Evolutionary conservation across 345 rosid species (phyloP).

Genomic region (Eucalyptus lansdowneana): DNA sequence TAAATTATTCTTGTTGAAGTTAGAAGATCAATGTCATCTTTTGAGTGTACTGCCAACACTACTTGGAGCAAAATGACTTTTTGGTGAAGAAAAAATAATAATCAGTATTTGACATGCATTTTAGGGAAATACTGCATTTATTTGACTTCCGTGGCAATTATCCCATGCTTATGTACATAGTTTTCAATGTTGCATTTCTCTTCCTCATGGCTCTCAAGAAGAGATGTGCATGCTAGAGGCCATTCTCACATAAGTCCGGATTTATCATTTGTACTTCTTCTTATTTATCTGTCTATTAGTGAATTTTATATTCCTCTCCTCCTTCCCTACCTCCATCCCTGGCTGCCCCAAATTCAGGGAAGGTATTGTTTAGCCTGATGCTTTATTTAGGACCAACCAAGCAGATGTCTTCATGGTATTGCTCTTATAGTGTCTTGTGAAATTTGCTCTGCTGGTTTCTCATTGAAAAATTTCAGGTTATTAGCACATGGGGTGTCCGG

Average conservation of each 20-base stretch:
- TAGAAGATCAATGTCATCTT: neutral
- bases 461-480: conserved; percentile 22
- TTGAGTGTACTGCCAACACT: neutral
- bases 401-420: neutral
- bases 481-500: conserved; percentile 58
- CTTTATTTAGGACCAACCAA: neutral
- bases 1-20: neutral
- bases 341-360: neutral
- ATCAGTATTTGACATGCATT: neutral
- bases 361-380: neutral
- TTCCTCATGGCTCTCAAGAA: neutral
- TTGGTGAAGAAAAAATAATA: neutral
- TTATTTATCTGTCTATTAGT: neutral
- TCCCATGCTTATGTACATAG: neutral
- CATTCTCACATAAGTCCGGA: neutral
- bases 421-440: neutral
- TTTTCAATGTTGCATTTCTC: neutral
- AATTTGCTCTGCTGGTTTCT: neutral
- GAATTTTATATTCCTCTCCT: neutral
- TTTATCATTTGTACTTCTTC: neutral
- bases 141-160: neutral
- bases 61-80: neutral
- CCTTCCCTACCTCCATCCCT: neutral
- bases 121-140: neutral
- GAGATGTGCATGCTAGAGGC: neutral